Percentiles rank a stretch among this genome's conserved stretches.
phyloP scores from a whole-genome alignment of 2,329 filamentous ascomycete genomes.

The Fusarium burgessii region DNA sequence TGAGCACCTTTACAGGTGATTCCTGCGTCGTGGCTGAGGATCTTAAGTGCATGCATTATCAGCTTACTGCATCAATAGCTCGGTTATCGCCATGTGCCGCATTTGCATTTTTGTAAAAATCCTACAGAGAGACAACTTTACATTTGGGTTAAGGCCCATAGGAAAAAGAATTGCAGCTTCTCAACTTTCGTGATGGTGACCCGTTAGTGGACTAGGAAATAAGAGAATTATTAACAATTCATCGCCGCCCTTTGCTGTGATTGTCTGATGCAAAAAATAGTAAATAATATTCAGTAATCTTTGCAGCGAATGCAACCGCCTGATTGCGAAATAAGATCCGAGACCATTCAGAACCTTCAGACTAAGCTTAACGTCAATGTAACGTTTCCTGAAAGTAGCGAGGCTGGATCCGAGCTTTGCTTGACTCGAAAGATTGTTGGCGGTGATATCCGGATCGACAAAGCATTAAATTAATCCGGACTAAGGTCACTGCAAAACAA shows the following conservation, averaged over 20 bases:
- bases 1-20: too few species aligned
- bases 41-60: neutral
- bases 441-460: too few species aligned
- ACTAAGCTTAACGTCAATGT: neutral
- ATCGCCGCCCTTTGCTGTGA: too few species aligned
- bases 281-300: neutral
- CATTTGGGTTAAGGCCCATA: too few species aligned
- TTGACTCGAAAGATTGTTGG: neutral
- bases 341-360: neutral
- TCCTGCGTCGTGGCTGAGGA: neutral
- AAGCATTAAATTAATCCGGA: too few species aligned
- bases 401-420: neutral
- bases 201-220: too few species aligned
- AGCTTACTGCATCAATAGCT: neutral
- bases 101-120: neutral
- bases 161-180: too few species aligned
- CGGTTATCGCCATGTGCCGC: rapidly evolving
- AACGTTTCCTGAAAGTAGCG: neutral
- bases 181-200: too few species aligned
- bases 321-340: neutral
- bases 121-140: neutral
- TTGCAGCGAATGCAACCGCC: neutral
- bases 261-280: neutral
- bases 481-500: too few species aligned
- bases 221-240: too few species aligned